Conservation (phyloP, 2,329 filamentous ascomycete species). For the Arthrobotrys entomopaga region DNA sequence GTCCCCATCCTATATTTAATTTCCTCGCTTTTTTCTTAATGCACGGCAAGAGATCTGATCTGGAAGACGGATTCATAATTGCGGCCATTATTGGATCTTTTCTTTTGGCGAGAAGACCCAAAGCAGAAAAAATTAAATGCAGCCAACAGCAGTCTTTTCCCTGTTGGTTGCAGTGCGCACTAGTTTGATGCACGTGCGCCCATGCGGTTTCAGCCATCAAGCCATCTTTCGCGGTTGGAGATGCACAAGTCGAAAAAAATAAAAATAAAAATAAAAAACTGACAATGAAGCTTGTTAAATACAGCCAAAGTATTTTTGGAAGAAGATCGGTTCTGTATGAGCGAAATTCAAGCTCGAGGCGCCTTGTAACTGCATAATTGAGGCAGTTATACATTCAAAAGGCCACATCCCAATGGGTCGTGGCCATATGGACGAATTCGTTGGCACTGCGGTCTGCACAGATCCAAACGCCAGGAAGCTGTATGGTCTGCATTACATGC, state of each 20-base stretch:
- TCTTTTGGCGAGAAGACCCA: conserved; percentile 28
- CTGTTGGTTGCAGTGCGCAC: conserved; percentile 28
- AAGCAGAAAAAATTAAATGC: conserved; percentile 31
- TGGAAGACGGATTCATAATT: conserved; percentile 45
- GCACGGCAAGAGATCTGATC: conserved; percentile 44
- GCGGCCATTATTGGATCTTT: conserved; percentile 46
- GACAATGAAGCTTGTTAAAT: conserved; percentile 12
- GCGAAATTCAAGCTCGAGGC: conserved; percentile 18
- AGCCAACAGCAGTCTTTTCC: conserved; percentile 33
- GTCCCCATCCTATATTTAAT: too few species aligned
- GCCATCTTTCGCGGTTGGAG: conserved; percentile 30
- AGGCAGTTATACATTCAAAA: conserved; percentile 12
- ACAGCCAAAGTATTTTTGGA: conserved; percentile 9
- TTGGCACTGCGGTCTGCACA: conserved; percentile 31
- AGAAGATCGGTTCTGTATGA: conserved; percentile 10
- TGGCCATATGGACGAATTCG: conserved; percentile 18
- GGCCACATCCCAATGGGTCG: conserved; percentile 10
- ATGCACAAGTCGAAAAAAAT: conserved; percentile 28
- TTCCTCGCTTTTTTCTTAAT: neutral
- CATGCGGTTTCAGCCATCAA: conserved; percentile 54
- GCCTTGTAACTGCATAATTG: conserved; percentile 27
- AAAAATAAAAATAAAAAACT: conserved; percentile 33
- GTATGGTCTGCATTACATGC: conserved; percentile 11
- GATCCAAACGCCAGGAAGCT: conserved; percentile 8
- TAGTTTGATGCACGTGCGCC: conserved; percentile 53